phyloP scores from a whole-genome alignment of 192 early-diverging fungal species.

The Coemansia reversa region DNA sequence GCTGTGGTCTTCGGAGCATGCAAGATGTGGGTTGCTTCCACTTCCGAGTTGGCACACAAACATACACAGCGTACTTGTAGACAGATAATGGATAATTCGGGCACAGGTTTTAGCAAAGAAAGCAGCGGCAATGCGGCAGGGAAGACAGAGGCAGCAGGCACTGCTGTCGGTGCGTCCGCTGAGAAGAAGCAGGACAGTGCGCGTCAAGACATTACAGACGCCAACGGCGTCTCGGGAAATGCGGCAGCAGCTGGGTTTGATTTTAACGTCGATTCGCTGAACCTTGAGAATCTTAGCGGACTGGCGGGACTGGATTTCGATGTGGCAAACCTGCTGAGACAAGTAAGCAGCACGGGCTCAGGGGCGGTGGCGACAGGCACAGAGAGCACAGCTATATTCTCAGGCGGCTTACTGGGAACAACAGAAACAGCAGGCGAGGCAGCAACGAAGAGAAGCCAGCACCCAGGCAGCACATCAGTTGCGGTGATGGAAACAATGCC shows the following conservation, averaged over 20 bases:
- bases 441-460: background rate
- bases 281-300: slow-evolving; percentile 29
- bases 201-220: slow-evolving; percentile 1
- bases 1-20: background rate
- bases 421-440: background rate
- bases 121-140: background rate
- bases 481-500: background rate
- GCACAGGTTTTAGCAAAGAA: background rate
- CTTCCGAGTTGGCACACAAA: background rate
- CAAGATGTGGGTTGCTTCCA: background rate
- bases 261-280: slow-evolving; percentile 48
- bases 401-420: background rate
- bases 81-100: slow-evolving; percentile 1
- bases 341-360: slow-evolving; percentile 29
- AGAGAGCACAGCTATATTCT: background rate
- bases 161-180: background rate
- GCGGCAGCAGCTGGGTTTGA: slow-evolving; percentile 18
- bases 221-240: background rate
- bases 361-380: background rate
- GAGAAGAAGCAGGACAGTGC: background rate
- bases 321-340: slow-evolving; percentile 37
- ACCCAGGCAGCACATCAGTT: slow-evolving; percentile 1
- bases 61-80: background rate
- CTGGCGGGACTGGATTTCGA: slow-evolving; percentile 44
- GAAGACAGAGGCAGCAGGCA: background rate